These are phyloP conservation scores for Apophysomyces trapeziformis DNA, from an alignment of 371 early-diverging fungal species.

Conservation along the genomic window DNA sequence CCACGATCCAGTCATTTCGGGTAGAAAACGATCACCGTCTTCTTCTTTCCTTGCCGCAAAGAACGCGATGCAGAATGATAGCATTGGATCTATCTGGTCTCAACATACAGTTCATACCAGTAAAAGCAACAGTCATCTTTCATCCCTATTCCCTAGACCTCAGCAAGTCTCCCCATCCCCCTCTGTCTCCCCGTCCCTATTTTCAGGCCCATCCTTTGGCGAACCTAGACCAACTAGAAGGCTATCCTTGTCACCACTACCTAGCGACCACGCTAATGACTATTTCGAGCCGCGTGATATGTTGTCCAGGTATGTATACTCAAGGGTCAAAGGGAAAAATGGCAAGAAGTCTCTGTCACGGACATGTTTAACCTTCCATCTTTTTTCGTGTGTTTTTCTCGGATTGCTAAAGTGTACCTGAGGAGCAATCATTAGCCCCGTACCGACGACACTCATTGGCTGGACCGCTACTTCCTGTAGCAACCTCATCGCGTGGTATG, in stretches of 20 bases:
- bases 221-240: constrained; percentile 18
- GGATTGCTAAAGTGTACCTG: constrained; percentile 21
- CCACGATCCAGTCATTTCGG: constrained; percentile 17
- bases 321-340: background rate
- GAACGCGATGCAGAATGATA: background rate
- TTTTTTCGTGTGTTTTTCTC: too few species aligned
- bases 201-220: constrained; percentile 17
- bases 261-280: constrained; percentile 16
- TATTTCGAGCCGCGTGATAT: constrained; percentile 23
- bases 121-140: background rate
- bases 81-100: constrained; percentile 3
- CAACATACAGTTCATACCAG: background rate
- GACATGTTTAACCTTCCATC: too few species aligned
- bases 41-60: constrained; percentile 9
- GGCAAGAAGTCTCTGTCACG: background rate
- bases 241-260: constrained; percentile 27
- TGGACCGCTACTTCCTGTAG: constrained; percentile 25
- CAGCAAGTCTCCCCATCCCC: constrained; percentile 13
- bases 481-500: constrained; percentile 16
- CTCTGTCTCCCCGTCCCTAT: constrained; percentile 19
- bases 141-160: constrained; percentile 10
- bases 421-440: constrained; percentile 24
- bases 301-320: constrained; percentile 26
- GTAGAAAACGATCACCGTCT: constrained; percentile 13
- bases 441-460: constrained; percentile 34